Conservation (phyloP, 352 stramenopile genomes). For the Phytophthora niederhauseri region DNA sequence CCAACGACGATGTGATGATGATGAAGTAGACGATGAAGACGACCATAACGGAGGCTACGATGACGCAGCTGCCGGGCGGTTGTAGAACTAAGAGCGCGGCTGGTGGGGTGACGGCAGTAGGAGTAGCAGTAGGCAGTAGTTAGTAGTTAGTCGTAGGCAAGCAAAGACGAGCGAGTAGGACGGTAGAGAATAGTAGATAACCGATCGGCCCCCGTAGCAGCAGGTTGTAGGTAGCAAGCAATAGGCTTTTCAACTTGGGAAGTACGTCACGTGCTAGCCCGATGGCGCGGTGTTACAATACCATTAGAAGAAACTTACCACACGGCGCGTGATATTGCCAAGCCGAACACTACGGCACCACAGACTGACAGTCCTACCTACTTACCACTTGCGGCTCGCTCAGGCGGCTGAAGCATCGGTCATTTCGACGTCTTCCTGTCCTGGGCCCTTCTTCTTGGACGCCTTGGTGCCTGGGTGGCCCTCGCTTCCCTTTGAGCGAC, state of each 20-base stretch:
- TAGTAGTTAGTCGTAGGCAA: constrained; percentile 43
- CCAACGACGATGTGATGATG: constrained; percentile 9
- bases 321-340: constrained; percentile 19
- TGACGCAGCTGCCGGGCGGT: constrained; percentile 26
- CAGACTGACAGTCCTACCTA: constrained; percentile 7
- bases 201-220: constrained; percentile 27
- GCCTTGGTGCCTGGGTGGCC: constrained; percentile 1
- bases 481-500: constrained; percentile 13
- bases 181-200: constrained; percentile 41
- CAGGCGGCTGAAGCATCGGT: constrained; percentile 34
- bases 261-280: constrained; percentile 23
- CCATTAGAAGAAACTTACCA: not conserved
- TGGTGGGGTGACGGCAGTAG: constrained; percentile 39
- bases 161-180: constrained; percentile 35
- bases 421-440: constrained; percentile 33
- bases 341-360: constrained; percentile 8
- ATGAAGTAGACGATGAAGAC: constrained; percentile 23
- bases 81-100: constrained; percentile 29
- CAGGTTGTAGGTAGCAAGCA: constrained; percentile 39
- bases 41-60: constrained; percentile 26
- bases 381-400: constrained; percentile 7
- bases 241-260: constrained; percentile 23
- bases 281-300: not conserved
- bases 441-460: constrained; percentile 2
- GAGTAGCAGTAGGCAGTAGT: constrained; percentile 55